phyloP scores from a whole-genome alignment of 2,329 filamentous ascomycete species.

The Periconia sp. region DNA sequence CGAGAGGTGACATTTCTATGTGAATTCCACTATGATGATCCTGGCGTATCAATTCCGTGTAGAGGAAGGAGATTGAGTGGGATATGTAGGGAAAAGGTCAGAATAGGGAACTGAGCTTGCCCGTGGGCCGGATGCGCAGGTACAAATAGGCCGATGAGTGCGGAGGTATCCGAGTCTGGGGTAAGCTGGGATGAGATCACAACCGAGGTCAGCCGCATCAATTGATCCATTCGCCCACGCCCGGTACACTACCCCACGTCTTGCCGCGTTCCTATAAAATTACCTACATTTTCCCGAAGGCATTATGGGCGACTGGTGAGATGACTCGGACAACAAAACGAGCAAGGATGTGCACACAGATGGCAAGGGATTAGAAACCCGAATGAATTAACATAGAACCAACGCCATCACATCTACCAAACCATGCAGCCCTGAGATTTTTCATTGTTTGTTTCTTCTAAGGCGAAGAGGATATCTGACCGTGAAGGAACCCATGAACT shows the following conservation, averaged over 20 bases:
- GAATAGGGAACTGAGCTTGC: background rate
- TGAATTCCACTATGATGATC: no score
- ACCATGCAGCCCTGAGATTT: constrained; percentile 38
- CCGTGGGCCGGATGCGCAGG: background rate
- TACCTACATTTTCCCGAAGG: no score
- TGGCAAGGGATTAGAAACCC: background rate
- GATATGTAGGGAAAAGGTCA: background rate
- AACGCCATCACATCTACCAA: constrained; percentile 37
- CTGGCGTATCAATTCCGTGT: no score
- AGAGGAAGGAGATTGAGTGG: no score
- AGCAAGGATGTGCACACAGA: background rate
- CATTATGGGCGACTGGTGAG: background rate
- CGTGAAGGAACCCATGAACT: constrained; percentile 44
- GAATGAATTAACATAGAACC: constrained; percentile 28
- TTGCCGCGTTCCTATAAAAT: background rate
- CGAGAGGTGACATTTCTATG: constrained; percentile 8
- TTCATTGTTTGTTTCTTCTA: constrained; percentile 44
- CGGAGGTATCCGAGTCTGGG: constrained; percentile 7
- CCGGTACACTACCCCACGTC: background rate
- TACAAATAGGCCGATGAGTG: background rate
- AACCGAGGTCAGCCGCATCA: constrained; percentile 30
- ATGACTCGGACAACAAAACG: background rate
- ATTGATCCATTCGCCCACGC: no score
- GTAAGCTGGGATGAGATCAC: constrained; percentile 13
- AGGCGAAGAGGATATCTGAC: constrained; percentile 42